Evolutionary conservation across 495 filamentous ascomycete genomes (phyloP), one percentile per base, ranked within the genome.

Genomic region (Hypoxylon subgilvum): DNA sequence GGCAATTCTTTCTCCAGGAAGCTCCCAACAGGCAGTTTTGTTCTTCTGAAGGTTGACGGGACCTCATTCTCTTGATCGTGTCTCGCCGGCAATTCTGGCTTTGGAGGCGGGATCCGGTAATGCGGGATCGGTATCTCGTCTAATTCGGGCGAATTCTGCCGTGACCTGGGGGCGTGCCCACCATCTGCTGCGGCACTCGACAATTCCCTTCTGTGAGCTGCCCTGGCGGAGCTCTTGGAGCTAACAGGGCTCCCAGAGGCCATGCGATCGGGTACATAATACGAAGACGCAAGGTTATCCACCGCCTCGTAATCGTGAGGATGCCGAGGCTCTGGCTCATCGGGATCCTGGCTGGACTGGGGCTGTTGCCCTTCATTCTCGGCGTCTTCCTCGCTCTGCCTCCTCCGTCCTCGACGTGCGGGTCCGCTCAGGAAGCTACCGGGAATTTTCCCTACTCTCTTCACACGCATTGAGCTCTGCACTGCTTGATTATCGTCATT

Each of bases 41-140:
- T 80, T 17, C 86, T 81, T 64, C 84, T 89, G 77, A 90, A 91
- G 0, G 87, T 87, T 16, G 87, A 83, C 6, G 87, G 89, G 6
- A 84, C 84, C 45, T 91, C 87, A 69, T 94, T 95, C 68, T 95
- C 90, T 67, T 95, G 88, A 69, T 92, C 88, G 39, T 83, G 76
- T 21, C 71, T 65, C 1, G 84, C 83, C 6, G 87, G 84, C 22
- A 90, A 52, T 32, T 75, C 69, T 1, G 78, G 67, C 9, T 81
- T 79, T 18, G 84, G 77, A 12, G 82, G 79, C 16, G 86, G 86
- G n/a, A 89, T 75, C 52, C 82, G 88, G 74, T 85, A 90, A 4
- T 80, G 74, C n/a, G 85, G 84, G 36, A 70, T 68, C 1, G 41
- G 43, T 6, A 70, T 68, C 23, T 72, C 67, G 42, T 67, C 72